A percentile compares a stretch with the other conserved stretches of the same genome.
Conservation (phyloP, 2,329 filamentous ascomycete species). For the Dactylellina drechsleri region DNA sequence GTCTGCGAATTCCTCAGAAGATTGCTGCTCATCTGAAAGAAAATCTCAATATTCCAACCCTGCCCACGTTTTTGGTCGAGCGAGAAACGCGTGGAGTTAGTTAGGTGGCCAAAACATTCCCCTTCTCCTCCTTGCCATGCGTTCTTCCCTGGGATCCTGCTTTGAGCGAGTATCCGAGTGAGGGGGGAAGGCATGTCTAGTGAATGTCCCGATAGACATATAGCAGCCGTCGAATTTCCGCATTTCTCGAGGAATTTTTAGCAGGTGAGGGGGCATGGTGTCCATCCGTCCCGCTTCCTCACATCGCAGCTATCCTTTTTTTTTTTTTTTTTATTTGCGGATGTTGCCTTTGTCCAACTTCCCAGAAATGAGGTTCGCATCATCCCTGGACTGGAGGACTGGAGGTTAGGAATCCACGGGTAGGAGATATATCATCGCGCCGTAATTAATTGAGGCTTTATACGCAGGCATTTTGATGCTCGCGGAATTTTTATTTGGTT, state of each 20-base stretch:
- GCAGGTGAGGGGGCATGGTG: conserved; percentile 28
- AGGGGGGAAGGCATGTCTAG: not conserved
- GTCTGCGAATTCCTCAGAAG: conserved; percentile 16
- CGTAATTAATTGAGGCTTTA: conserved; percentile 38
- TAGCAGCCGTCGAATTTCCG: conserved; percentile 14
- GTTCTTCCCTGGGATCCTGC: conserved; percentile 9
- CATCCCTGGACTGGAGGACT: conserved; percentile 32
- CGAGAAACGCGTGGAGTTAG: conserved; percentile 33
- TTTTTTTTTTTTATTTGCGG: conserved; percentile 1
- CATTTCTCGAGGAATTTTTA: conserved; percentile 27
- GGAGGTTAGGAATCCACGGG: conserved; percentile 37
- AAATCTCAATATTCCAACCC: conserved; percentile 32
- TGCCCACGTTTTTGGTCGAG: conserved; percentile 45
- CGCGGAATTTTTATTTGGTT: too few relatives aligned
- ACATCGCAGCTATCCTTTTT: conserved; percentile 47
- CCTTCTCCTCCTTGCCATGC: conserved; percentile 1
- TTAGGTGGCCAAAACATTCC: conserved; percentile 54
- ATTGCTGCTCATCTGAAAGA: conserved; percentile 3
- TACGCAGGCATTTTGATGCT: conserved; percentile 6
- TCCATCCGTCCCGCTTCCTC: conserved; percentile 38
- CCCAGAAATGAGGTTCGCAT: conserved; percentile 45
- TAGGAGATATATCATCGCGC: conserved; percentile 16
- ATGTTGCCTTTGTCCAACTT: conserved; percentile 28
- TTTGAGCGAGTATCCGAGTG: not conserved
- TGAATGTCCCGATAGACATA: not conserved